phyloP scores from a whole-genome alignment of 2,329 filamentous ascomycete genomes.

The Chaetomium sp. region DNA sequence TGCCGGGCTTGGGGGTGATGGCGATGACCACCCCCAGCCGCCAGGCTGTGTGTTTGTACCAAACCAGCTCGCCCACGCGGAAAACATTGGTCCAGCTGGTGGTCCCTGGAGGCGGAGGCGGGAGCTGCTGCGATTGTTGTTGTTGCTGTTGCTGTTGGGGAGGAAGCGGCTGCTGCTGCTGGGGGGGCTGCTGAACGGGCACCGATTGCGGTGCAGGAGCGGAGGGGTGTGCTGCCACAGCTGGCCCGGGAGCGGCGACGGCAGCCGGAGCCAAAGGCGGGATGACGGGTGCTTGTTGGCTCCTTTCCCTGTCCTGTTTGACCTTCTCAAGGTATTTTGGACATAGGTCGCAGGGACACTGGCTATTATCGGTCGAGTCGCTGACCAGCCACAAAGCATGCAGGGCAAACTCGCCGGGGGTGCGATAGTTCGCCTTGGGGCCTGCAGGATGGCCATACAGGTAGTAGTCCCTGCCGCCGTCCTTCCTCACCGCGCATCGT shows the following conservation, averaged over 20 bases:
- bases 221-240: neutral
- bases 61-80: constrained; percentile 42
- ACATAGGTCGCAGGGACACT: constrained; percentile 57
- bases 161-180: constrained; percentile 16
- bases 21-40: constrained; percentile 41
- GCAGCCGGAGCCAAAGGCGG: neutral
- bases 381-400: constrained; percentile 57
- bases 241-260: neutral
- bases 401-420: constrained; percentile 55
- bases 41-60: constrained; percentile 42
- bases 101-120: constrained; percentile 27
- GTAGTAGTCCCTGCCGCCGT: constrained; percentile 50
- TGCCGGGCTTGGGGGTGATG: constrained; percentile 28
- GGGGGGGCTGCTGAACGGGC: constrained; percentile 13
- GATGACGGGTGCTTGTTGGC: constrained; percentile 14
- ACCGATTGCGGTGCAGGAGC: neutral
- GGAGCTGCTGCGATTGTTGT: constrained; percentile 17
- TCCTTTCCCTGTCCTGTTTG: constrained; percentile 14
- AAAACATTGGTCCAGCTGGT: constrained; percentile 37
- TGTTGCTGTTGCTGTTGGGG: constrained; percentile 16
- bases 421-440: constrained; percentile 51
- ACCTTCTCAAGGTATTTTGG: constrained; percentile 35
- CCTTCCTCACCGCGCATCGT: constrained; percentile 39
- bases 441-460: constrained; percentile 54
- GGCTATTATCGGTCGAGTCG: constrained; percentile 49